Base-by-base conservation (phyloP, 441 rosid species). In the Flueggea neowawraea region DNA sequence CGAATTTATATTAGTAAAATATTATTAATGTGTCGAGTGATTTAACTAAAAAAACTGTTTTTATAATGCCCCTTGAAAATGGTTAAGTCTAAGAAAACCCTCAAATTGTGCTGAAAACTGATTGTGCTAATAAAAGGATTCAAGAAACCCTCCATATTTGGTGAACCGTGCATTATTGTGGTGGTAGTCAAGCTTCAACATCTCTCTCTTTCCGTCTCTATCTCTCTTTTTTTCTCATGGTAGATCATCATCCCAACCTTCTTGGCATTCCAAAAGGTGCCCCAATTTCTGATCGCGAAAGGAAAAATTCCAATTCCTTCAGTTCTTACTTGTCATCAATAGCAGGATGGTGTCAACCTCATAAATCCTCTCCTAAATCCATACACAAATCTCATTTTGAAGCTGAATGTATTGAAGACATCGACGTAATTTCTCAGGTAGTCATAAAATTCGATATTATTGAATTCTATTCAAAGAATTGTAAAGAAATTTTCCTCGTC, bases 261-360 rank as follows among this genome's bases (percentile, higher is more conserved):
- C 54, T 53, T 22, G 75, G 63, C 71, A 14, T 32, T 70, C 45
- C 72, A 55, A 59, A 69, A 71, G 63, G 53, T 75, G 72, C 69
- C 73, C 52, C 54, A 44, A 62, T 66, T 68, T 14, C 45, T 12
- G 69, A 53, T 28, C 33, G 17, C 4, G 75, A 73, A 55, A 79
- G 73, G 71, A 69, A 68, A 57, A 62, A 52, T 67, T 75, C 69
- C 57, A 63, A 63, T 52, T 39, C 82, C 57, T 62, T 63, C 47
- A 75, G 69, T 63, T 33, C 80, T 63, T 78, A 63, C 62, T 66
- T 62, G 47, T 63, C 77, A 31, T 45, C 74, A 15, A 31, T 80
- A 17, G 44, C 67, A 36, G 15, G 71, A 55, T 76, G 78, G 69
- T 76, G 63, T 51, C 60, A 57, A 49, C 47, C 67, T 43, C 73